These are phyloP conservation scores for Ichthyophthirius multifiliis DNA, from an alignment of 169 alveolate genomes.

Conservation along the genomic window DNA sequence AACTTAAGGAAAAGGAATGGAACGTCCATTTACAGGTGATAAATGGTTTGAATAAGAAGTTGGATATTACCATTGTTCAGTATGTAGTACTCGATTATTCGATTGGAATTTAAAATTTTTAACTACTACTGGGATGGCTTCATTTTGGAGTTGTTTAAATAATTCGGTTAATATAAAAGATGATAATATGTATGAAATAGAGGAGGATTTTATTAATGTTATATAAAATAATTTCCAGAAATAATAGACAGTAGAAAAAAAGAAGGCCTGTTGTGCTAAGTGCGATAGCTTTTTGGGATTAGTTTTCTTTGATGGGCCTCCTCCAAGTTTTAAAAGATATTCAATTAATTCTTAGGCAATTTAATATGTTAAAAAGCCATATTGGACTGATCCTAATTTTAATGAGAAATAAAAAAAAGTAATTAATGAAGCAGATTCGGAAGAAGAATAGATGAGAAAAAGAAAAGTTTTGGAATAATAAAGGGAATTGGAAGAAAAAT, in stretches of 20 bases:
- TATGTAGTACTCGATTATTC: constrained; percentile 38
- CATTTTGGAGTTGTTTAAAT: constrained; percentile 30
- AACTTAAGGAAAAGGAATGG: constrained; percentile 48
- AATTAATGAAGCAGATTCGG: too few relatives aligned
- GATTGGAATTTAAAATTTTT: constrained; percentile 35
- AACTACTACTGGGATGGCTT: constrained; percentile 33
- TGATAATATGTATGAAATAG: not conserved
- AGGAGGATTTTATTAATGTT: not conserved
- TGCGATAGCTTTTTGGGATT: constrained; percentile 31
- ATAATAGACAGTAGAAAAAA: not conserved
- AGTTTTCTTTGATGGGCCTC: constrained; percentile 41
- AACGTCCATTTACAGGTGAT: constrained; percentile 56
- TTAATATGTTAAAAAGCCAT: constrained; percentile 13
- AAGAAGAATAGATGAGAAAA: too few relatives aligned
- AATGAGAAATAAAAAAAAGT: too few relatives aligned
- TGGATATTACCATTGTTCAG: constrained; percentile 50
- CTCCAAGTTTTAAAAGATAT: constrained; percentile 39
- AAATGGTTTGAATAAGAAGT: constrained; percentile 48
- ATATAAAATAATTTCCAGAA: not conserved
- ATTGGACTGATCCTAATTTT: constrained; percentile 22
- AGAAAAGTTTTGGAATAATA: too few relatives aligned
- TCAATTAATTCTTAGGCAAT: constrained; percentile 31
- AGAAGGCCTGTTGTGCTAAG: constrained; percentile 9
- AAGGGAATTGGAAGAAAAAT: too few relatives aligned
- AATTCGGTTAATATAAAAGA: constrained; percentile 13